Evolutionary conservation across 441 rosid genomes (phyloP).

Genomic region (Corymbia citriodora): DNA sequence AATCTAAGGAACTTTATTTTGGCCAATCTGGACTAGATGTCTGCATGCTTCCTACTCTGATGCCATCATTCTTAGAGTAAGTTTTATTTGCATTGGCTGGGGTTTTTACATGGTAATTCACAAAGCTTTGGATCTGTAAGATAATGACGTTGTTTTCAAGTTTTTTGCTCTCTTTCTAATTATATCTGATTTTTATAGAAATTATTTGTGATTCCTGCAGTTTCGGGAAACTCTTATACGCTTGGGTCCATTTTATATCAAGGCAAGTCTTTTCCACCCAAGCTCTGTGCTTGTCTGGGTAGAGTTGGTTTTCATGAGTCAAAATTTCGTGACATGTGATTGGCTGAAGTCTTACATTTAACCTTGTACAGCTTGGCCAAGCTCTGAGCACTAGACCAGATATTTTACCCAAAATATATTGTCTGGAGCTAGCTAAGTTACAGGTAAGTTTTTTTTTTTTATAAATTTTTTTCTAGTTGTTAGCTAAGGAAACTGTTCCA

Average conservation of each 20-base stretch:
- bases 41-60: background rate
- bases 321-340: background rate
- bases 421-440: conserved; percentile 93
- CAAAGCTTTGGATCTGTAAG: background rate
- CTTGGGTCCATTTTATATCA: conserved; percentile 93
- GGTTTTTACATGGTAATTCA: background rate
- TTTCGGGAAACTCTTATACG: conserved; percentile 77
- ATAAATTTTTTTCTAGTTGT: background rate
- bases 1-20: background rate
- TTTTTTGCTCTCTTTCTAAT: background rate
- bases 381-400: conserved; percentile 98
- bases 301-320: background rate
- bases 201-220: conserved; percentile 36
- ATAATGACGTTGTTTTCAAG: background rate
- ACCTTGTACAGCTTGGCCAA: conserved; percentile 82
- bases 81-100: background rate
- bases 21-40: background rate
- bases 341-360: background rate
- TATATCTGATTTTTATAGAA: background rate
- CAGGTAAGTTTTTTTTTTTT: conserved; percentile 44
- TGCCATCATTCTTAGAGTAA: background rate
- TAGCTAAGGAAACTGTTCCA: background rate
- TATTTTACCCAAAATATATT: conserved; percentile 75
- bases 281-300: background rate
- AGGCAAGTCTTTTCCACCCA: conserved; percentile 44